A percentile compares a stretch with the other conserved stretches of the same genome.
phyloP scores from a whole-genome alignment of 2,329 filamentous ascomycete genomes.

The Cladobotryum protrusum region DNA sequence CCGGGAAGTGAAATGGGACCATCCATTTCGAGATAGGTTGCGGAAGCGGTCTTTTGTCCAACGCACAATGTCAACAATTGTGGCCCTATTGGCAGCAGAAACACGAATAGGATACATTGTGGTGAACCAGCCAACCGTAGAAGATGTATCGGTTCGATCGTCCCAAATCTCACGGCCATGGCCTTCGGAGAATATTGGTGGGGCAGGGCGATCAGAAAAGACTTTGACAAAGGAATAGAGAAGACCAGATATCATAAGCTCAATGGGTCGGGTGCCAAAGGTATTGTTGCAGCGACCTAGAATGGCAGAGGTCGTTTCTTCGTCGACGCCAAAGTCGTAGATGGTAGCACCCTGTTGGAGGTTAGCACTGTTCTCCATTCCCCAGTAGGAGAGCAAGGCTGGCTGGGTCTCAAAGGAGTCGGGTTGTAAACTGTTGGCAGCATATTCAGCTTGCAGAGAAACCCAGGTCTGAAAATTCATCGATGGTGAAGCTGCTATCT shows the following conservation, averaged over 20 bases:
- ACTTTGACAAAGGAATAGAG: conserved; percentile 17
- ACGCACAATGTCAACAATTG: background rate
- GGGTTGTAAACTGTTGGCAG: background rate
- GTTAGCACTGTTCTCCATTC: background rate
- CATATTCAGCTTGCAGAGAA: background rate
- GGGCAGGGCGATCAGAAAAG: conserved; percentile 21
- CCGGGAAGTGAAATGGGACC: background rate
- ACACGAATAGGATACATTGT: background rate
- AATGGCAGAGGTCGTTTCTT: background rate
- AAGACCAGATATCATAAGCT: conserved; percentile 17
- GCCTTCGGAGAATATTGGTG: conserved; percentile 24
- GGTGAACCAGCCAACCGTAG: conserved; percentile 3
- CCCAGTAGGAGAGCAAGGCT: background rate
- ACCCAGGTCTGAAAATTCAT: background rate
- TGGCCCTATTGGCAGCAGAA: background rate
- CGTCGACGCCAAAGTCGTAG: conserved; percentile 7
- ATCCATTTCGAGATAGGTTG: background rate
- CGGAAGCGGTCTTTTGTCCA: background rate
- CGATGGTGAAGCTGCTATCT: background rate
- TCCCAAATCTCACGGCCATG: conserved; percentile 19
- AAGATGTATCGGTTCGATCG: background rate
- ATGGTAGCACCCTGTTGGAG: background rate
- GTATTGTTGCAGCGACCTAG: conserved; percentile 6
- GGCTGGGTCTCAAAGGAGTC: background rate
- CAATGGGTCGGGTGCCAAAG: conserved; percentile 10